Base-by-base conservation (phyloP, 139 green algal species). In the Tetraselmis chui region DNA sequence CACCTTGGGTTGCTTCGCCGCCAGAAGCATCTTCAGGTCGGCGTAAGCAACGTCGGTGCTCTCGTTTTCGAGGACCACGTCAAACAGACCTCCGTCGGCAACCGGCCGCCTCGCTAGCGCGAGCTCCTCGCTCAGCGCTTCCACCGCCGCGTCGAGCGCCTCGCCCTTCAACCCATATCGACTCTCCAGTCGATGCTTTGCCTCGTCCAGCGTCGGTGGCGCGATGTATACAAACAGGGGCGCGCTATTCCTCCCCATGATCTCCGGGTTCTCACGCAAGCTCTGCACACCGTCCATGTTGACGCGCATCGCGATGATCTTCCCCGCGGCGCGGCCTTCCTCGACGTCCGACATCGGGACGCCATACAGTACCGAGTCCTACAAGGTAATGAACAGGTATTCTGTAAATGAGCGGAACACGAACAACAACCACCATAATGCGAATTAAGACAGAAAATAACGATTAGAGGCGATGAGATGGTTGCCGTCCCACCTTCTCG, bases 61-160 rank as follows among this genome's bases (percentile, higher is more conserved):
- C 45, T 67, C 45, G 18, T 67, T 67, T 18, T 67, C 45, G 18
- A 67, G 45, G 11, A 67, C 45, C 45, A 67, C 45, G 45, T 67
- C 45, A 67, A 67, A 67, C 45, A 67, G 5, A 18, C 45, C 75
- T 28, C 81, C 81, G 74, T 84, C 81, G 2, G 59, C 59, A 67
- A 79, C 59, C 28, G 30, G 30, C 11, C 32, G 1, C 2, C 58
- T 22, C 75, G 75, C 27, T 23, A 18, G 22, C 75, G 24, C 75
- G 22, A 78, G 27, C 75, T 78, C 75, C 75, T 30, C 28, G 5
- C 18, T 5, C 45, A 67, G 45, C 11, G 11, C 45, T 18, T 67
- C 45, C 45, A 67, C 45, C 45, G 75, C 75, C 75, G 27, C 75
- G 75, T 29, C 75, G 11, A 67, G 45, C 45, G 45, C 45, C 45